Percentiles rank a stretch among this genome's conserved stretches.
These are phyloP conservation scores for Galerina marginata DNA, from an alignment of 768 basidiomycete genomes.

Conservation along the genomic window DNA sequence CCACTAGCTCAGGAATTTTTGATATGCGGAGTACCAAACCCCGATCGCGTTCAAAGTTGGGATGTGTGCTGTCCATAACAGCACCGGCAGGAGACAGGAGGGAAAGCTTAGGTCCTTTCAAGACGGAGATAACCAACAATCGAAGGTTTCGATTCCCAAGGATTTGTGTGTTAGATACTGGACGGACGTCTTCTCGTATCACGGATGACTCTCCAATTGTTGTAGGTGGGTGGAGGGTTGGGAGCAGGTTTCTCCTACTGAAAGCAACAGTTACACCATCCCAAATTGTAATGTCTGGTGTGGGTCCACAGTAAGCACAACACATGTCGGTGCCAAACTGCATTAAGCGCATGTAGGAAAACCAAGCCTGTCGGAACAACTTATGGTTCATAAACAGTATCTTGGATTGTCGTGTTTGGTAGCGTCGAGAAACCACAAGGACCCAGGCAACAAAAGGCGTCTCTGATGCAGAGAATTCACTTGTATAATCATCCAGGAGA, in stretches of 20 bases:
- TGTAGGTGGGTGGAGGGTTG: constrained; percentile 33
- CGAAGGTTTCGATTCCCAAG: neutral
- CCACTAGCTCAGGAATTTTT: neutral
- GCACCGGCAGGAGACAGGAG: neutral
- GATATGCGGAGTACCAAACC: neutral
- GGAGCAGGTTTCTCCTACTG: constrained; percentile 29
- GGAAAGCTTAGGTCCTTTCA: neutral
- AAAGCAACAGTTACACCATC: constrained; percentile 39
- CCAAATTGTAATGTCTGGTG: constrained; percentile 36
- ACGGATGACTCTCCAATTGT: neutral
- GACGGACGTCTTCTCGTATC: neutral
- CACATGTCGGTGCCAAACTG: constrained; percentile 27
- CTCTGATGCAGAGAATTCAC: constrained; percentile 36
- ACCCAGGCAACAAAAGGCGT: constrained; percentile 39
- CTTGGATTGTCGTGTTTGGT: constrained; percentile 11
- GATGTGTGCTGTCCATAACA: neutral
- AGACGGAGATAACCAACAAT: neutral
- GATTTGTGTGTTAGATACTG: neutral
- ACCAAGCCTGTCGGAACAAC: constrained; percentile 39
- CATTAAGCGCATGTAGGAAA: constrained; percentile 32
- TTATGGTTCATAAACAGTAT: constrained; percentile 31
- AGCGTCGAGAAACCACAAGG: constrained; percentile 24
- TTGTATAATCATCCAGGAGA: constrained; percentile 40
- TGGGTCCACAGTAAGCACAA: constrained; percentile 31
- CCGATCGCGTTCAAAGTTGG: constrained; percentile 1